Evolutionary conservation across 129 eudicot genomes (phyloP).

Genomic region (Oenanthe sinensis): DNA sequence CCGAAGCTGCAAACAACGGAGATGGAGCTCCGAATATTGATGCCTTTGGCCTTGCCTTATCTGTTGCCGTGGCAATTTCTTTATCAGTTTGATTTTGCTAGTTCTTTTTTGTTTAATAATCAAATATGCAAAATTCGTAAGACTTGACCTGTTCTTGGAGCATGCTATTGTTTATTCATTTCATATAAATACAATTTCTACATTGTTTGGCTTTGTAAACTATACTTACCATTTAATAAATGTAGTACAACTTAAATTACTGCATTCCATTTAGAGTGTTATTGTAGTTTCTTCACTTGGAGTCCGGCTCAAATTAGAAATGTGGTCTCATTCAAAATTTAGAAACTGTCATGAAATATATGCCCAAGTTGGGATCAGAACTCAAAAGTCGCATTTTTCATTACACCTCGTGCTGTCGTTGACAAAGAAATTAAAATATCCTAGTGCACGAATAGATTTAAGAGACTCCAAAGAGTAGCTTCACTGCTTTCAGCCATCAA

Average conservation of each 20-base stretch:
- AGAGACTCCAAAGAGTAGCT: too few relatives aligned
- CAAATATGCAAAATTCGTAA: not conserved
- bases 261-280: not conserved
- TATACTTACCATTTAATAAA: not conserved
- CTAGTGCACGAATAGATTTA: too few relatives aligned
- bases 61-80: not conserved
- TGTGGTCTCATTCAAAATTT: too few relatives aligned
- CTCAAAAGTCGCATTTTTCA: too few relatives aligned
- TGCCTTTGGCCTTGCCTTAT: not conserved
- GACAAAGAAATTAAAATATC: too few relatives aligned
- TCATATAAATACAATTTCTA: not conserved
- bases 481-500: too few relatives aligned
- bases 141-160: conserved; percentile 1
- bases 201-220: not conserved
- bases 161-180: not conserved
- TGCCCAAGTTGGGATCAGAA: too few relatives aligned
- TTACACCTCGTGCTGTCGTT: too few relatives aligned
- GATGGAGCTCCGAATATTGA: not conserved
- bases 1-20: not conserved
- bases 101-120: not conserved
- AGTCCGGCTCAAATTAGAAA: too few relatives aligned
- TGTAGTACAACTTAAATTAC: not conserved
- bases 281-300: not conserved
- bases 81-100: not conserved
- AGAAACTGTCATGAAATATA: too few relatives aligned